Conservation (phyloP, 2,329 filamentous ascomycete species). For the Thielaviopsis ethacetica region DNA sequence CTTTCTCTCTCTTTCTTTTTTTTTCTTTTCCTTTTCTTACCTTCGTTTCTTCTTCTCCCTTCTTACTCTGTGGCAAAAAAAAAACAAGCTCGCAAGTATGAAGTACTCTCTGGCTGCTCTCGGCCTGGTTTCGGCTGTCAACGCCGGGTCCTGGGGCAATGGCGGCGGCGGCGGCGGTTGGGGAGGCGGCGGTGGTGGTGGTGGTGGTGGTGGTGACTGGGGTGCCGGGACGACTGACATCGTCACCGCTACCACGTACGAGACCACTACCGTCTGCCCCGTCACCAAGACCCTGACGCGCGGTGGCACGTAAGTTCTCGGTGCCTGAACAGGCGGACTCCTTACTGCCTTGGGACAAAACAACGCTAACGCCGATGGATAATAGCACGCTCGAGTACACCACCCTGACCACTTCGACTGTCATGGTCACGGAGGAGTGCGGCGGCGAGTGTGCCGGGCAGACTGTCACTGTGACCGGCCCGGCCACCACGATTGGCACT, state of each 20-base stretch:
- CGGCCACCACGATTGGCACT: constrained; percentile 2
- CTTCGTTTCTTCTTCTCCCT: not conserved
- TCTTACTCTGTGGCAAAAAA: too few species aligned
- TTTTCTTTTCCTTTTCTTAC: not conserved
- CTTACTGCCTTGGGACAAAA: not conserved
- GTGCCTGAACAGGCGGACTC: too few species aligned
- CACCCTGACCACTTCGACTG: constrained; percentile 2
- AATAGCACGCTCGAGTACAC: constrained; percentile 5
- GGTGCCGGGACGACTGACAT: not conserved
- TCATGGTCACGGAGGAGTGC: constrained; percentile 5
- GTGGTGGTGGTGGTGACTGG: not conserved
- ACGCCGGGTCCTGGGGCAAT: not conserved
- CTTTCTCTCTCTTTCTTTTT: not conserved
- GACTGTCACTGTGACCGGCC: constrained; percentile 4
- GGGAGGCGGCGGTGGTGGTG: not conserved
- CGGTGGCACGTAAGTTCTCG: constrained; percentile 13
- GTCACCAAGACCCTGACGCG: constrained; percentile 16
- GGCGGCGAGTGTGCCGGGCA: constrained; percentile 1
- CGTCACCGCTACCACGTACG: not conserved
- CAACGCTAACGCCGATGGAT: not conserved
- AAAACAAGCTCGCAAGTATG: not conserved
- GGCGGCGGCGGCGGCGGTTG: not conserved
- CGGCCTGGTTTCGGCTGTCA: not conserved
- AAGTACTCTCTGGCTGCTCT: constrained; percentile 2
- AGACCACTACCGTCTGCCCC: constrained; percentile 10